These are phyloP conservation scores for Neoboletus magnificus DNA, from an alignment of 768 basidiomycete genomes.

Conservation along the genomic window DNA sequence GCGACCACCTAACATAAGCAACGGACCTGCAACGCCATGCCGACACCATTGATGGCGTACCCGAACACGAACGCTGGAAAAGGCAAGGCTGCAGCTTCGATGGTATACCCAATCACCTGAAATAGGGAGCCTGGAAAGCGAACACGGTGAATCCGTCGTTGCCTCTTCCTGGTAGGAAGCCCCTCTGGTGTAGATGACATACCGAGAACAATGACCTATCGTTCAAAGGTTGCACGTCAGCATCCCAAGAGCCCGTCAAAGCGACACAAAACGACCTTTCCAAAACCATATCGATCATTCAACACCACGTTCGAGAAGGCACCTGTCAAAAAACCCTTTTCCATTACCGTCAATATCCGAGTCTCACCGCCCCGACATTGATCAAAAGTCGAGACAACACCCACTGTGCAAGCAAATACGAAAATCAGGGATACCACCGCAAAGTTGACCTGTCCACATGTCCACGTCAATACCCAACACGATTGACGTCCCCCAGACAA, in stretches of 20 bases:
- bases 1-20: not conserved
- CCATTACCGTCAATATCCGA: not conserved
- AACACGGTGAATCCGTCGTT: not conserved
- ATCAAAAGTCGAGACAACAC: conserved; percentile 7
- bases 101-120: conserved; percentile 31
- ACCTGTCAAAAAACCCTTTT: conserved; percentile 33
- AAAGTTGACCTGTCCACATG: conserved; percentile 33
- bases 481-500: not conserved
- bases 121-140: conserved; percentile 21
- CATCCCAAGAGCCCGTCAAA: not conserved
- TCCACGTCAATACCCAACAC: not conserved
- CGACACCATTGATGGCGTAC: conserved; percentile 43
- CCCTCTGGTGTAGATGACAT: not conserved
- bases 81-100: conserved; percentile 42
- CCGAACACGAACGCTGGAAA: conserved; percentile 44
- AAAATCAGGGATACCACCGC: conserved; percentile 42
- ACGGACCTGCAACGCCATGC: conserved; percentile 45
- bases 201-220: conserved; percentile 30
- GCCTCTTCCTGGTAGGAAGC: not conserved
- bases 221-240: not conserved
- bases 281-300: conserved; percentile 32
- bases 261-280: conserved; percentile 23
- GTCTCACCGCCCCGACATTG: not conserved
- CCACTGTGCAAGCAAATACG: conserved; percentile 38
- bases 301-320: conserved; percentile 31